phyloP scores from a whole-genome alignment of 176 grass and related monocot genomes.

The Aegilops sharonensis region DNA sequence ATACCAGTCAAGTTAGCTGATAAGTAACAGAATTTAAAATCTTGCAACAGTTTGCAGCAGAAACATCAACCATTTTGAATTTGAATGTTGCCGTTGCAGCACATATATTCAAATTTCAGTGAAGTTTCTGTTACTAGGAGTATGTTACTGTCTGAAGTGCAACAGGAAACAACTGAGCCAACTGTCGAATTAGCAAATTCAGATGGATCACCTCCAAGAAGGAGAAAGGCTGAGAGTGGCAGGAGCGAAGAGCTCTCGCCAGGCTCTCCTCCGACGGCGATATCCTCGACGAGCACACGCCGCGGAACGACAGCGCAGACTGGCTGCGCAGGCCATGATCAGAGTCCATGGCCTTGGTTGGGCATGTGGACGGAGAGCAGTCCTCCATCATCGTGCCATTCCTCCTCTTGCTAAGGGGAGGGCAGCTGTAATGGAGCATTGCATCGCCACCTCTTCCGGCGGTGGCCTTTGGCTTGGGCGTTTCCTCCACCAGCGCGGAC shows the following conservation, averaged over 20 bases:
- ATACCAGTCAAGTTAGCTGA: not conserved
- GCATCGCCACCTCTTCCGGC: conserved; percentile 21
- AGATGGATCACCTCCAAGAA: conserved; percentile 61
- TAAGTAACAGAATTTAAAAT: not conserved
- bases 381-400: conserved; percentile 31
- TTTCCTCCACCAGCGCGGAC: conserved; percentile 21
- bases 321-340: conserved; percentile 49
- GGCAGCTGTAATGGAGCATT: conserved; percentile 31
- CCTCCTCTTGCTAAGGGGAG: conserved; percentile 21
- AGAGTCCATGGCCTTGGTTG: conserved; percentile 32
- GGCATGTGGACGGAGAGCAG: conserved; percentile 47
- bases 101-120: not conserved
- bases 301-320: conserved; percentile 60
- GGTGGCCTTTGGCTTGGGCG: conserved; percentile 18
- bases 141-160: not conserved
- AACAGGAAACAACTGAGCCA: not conserved
- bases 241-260: conserved; percentile 74
- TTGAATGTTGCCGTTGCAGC: not conserved
- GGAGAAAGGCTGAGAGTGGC: conserved; percentile 86
- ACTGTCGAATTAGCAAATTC: not conserved
- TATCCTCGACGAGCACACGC: conserved; percentile 71
- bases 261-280: conserved; percentile 75
- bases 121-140: not conserved
- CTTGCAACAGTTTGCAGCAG: not conserved
- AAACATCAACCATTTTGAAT: not conserved